Conservation (phyloP, 140 eudicot genomes). For the Anethum foeniculum region DNA sequence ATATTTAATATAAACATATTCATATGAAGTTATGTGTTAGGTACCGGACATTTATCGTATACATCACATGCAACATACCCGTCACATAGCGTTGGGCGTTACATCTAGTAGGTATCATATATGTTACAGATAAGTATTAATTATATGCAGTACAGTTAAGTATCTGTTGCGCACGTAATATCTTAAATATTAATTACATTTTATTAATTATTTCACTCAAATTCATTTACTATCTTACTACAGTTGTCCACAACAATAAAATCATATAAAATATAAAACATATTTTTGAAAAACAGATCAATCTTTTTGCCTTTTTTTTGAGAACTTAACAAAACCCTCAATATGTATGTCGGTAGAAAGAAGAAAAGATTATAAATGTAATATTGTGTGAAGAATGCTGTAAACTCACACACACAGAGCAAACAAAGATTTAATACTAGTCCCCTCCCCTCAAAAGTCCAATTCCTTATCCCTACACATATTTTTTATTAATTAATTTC, state of each 20-base stretch:
- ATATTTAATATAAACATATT: no score
- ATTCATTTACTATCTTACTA: no score
- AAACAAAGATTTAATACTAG: neutral
- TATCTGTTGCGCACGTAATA: no score
- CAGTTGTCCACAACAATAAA: neutral
- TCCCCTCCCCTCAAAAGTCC: neutral
- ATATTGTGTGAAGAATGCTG: neutral
- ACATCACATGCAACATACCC: no score
- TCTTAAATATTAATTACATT: no score
- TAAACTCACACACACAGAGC: neutral
- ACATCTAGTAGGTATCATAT: neutral
- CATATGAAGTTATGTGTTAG: no score
- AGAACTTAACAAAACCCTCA: neutral
- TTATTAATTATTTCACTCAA: no score
- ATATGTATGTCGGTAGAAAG: neutral
- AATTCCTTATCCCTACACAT: neutral
- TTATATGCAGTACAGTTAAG: no score
- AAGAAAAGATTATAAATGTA: neutral
- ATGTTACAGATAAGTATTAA: no score
- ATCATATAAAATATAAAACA: no score
- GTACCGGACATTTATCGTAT: no score
- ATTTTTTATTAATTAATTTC: neutral
- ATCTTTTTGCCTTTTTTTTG: neutral
- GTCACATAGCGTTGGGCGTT: neutral
- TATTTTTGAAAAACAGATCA: no score